These are phyloP conservation scores for Sapria himalayana DNA, from an alignment of 345 rosid species.

Conservation along the genomic window DNA sequence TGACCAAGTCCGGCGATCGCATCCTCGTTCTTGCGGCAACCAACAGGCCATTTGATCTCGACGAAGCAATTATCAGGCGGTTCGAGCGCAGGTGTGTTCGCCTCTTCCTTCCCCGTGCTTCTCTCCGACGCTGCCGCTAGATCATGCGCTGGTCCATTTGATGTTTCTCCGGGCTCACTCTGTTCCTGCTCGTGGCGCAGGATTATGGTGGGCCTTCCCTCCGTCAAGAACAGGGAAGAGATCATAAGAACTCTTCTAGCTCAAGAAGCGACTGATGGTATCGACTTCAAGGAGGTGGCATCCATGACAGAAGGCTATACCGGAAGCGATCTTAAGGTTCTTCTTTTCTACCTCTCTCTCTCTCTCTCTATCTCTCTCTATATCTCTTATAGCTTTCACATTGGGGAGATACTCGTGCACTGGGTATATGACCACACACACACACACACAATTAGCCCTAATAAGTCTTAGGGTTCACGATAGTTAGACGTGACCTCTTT, in stretches of 20 bases:
- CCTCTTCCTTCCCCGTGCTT: neutral
- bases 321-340: constrained; percentile 98
- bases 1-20: constrained; percentile 67
- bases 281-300: constrained; percentile 78
- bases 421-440: no score
- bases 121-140: constrained; percentile 5
- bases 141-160: constrained; percentile 44
- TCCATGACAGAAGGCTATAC: constrained; percentile 79
- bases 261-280: constrained; percentile 53
- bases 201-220: constrained; percentile 91
- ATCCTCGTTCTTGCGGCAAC: constrained; percentile 98
- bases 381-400: no score
- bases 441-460: no score
- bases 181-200: constrained; percentile 19
- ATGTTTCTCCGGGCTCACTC: neutral
- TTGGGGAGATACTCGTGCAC: no score
- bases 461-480: no score
- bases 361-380: no score
- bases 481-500: no score
- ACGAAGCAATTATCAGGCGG: constrained; percentile 96
- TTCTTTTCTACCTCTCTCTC: constrained; percentile 7
- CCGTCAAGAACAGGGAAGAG: constrained; percentile 57
- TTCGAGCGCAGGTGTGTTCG: constrained; percentile 62
- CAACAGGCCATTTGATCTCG: constrained; percentile 97
- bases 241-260: constrained; percentile 70